A percentile compares a stretch with the other conserved stretches of the same genome.
These are phyloP conservation scores for Boletellus emodensis DNA, from an alignment of 768 basidiomycete genomes.

Conservation along the genomic window DNA sequence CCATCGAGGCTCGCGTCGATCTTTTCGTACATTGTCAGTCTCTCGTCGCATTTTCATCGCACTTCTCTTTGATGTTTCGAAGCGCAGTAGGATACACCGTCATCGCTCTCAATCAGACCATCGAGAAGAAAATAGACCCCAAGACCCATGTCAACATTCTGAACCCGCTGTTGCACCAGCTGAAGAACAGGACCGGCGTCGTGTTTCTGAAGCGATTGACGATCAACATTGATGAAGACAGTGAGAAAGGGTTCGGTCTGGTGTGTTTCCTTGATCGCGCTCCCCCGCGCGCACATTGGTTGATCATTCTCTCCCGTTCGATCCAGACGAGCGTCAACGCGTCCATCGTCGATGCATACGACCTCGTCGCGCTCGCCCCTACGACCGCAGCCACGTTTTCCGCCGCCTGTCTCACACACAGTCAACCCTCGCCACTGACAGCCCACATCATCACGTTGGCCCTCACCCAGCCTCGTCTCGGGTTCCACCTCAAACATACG, in stretches of 20 bases:
- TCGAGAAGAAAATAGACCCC: constrained; percentile 67
- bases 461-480: constrained; percentile 69
- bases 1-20: constrained; percentile 62
- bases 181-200: constrained; percentile 56
- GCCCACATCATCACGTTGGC: constrained; percentile 81
- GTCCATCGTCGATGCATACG: constrained; percentile 59
- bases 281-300: neutral
- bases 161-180: constrained; percentile 51
- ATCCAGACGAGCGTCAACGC: constrained; percentile 68
- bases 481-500: constrained; percentile 81
- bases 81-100: constrained; percentile 81
- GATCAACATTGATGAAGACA: constrained; percentile 77
- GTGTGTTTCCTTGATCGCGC: constrained; percentile 36
- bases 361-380: constrained; percentile 73
- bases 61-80: constrained; percentile 4
- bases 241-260: constrained; percentile 82
- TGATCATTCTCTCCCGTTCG: neutral
- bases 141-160: constrained; percentile 66
- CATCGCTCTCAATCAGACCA: constrained; percentile 70
- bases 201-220: constrained; percentile 72
- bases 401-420: constrained; percentile 76
- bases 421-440: constrained; percentile 68
- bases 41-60: neutral
- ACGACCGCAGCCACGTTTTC: constrained; percentile 71
- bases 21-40: constrained; percentile 68